Base-by-base conservation (phyloP, 768 basidiomycete genomes). In the Lactarius pseudohatsudake region DNA sequence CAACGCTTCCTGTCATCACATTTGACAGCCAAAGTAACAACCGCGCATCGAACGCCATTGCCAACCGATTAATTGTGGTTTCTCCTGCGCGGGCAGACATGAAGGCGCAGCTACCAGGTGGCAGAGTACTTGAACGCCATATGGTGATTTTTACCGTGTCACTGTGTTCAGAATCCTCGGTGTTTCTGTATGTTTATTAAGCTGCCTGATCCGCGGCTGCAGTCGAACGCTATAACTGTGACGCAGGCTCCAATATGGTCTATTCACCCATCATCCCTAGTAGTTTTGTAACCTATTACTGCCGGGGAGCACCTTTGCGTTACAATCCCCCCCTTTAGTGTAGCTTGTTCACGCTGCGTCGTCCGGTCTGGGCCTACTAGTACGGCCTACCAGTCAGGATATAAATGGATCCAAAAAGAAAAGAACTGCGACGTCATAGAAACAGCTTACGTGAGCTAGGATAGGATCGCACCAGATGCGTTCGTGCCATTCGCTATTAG, bases 1-100 rank as follows among this genome's bases (percentile, higher is more conserved):
- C 62, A 79, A 85, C 66, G 86, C 88, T 3, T 82, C 82, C 2
- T 72, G 80, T 79, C 72, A 88, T 92, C 72, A 84, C 84, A 5
- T 77, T 83, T 45, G 86, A 92, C 71, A 73, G 78, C 22, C 77
- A 87, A 64, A 78, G 82, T 22, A 89, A 89, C 22, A 82, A 76
- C 47, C 79, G 84, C 38, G 77, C 79, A 30, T 70, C 74, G 6
- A 65, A 41, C 58, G n/a, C 69, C 1, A 36, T 64, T 45, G 53
- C 54, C 38, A 38, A 71, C 22, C 53, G 36, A 20, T 22, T 22
- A 11, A 30, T 54, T 26, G 16, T 3, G 43, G 41, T 64, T 11
- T 34, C 41, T 8, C 34, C 43, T 15, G 36, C 53, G 15, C 67
- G 68, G n/a, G 32, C 58, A 9, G 63, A 61, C 36, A 56, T 65